These are phyloP conservation scores for Zygosaccharomyces kombuchaensis DNA, from an alignment of 805 yeast species.

Conservation along the genomic window DNA sequence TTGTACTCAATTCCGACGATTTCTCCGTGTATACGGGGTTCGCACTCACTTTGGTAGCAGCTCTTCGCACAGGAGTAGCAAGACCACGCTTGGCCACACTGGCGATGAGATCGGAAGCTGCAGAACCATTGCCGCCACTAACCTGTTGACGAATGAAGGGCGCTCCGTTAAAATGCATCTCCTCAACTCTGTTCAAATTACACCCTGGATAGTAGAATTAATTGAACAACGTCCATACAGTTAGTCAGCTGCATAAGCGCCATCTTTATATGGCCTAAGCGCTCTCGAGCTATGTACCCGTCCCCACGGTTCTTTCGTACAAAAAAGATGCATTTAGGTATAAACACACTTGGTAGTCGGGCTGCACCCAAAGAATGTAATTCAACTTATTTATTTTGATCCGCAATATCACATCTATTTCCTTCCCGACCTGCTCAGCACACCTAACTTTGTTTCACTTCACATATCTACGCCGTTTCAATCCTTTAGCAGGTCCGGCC, in stretches of 20 bases:
- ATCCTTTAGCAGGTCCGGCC: not conserved
- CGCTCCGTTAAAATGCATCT: not conserved
- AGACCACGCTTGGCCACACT: not conserved
- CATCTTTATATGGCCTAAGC: not conserved
- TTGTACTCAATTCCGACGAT: slow-evolving; percentile 17
- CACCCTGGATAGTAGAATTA: not conserved
- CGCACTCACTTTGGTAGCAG: not conserved
- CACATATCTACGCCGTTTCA: not conserved
- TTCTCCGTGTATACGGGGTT: not conserved
- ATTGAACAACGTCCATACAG: not conserved
- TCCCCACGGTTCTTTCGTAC: not conserved
- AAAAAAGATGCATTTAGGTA: too few relatives aligned
- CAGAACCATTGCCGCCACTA: not conserved
- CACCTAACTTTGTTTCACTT: not conserved
- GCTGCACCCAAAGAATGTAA: not conserved
- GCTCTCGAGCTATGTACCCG: not conserved
- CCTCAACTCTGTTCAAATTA: not conserved
- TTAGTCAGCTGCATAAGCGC: not conserved
- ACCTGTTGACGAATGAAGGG: not conserved
- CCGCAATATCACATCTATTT: not conserved
- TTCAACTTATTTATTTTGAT: not conserved
- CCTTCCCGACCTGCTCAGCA: not conserved
- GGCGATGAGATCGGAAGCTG: not conserved
- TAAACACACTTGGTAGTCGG: not conserved
- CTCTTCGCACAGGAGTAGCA: not conserved